These are phyloP conservation scores for Avena eriantha DNA, from an alignment of 176 grass and related monocot genomes.

Conservation along the genomic window DNA sequence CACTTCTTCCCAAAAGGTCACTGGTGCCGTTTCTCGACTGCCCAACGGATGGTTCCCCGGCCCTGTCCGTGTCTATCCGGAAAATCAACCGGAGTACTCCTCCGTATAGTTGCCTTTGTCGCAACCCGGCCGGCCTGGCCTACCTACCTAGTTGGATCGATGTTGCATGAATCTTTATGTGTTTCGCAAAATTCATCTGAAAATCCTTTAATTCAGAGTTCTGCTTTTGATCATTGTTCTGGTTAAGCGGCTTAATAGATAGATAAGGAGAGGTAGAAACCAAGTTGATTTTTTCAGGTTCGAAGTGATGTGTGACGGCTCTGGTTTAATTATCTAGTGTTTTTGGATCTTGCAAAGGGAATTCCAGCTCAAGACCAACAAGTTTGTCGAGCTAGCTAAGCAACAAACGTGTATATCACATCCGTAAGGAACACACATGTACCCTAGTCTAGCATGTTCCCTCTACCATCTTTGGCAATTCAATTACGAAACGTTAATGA, in stretches of 20 bases:
- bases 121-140: neutral
- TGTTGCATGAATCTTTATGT: neutral
- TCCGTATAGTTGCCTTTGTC: neutral
- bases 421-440: conserved; percentile 17
- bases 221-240: neutral
- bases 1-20: conserved; percentile 35
- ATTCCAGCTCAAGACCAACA: conserved; percentile 30
- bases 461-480: neutral
- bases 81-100: neutral
- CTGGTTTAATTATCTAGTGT: neutral
- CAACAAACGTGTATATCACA: conserved; percentile 26
- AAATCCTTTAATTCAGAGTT: conserved; percentile 5
- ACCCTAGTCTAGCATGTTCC: conserved; percentile 3
- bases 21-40: neutral
- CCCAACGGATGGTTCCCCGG: neutral
- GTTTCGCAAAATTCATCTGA: neutral
- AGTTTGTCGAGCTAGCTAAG: neutral
- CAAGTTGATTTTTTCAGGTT: conserved; percentile 29
- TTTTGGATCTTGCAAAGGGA: conserved; percentile 28
- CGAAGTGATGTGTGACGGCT: conserved; percentile 16
- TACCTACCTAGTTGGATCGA: conserved; percentile 4
- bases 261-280: neutral
- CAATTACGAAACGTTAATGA: neutral
- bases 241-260: neutral
- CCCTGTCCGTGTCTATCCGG: neutral